These are phyloP conservation scores for Coniochaeta hoffmannii DNA, from an alignment of 2,329 filamentous ascomycete species.

Conservation along the genomic window DNA sequence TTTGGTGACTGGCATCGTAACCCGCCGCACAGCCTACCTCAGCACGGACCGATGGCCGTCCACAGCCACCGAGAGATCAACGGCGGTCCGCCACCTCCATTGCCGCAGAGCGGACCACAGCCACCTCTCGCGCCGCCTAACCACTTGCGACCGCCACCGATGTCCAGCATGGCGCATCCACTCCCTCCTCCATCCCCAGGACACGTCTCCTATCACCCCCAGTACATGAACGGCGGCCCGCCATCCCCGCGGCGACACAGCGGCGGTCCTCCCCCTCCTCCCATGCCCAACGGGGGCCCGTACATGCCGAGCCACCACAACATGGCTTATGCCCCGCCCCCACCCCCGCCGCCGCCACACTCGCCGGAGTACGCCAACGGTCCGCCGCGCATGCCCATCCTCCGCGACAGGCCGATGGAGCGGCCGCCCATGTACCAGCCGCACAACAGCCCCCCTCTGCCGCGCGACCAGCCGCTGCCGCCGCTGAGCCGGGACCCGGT, in stretches of 20 bases:
- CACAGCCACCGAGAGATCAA: conserved; percentile 37
- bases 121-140: conserved; percentile 20
- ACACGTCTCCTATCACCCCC: conserved; percentile 33
- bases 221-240: conserved; percentile 35
- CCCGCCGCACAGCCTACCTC: conserved; percentile 28
- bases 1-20: conserved; percentile 43
- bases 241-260: conserved; percentile 39
- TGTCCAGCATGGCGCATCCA: conserved; percentile 30
- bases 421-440: conserved; percentile 30
- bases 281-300: conserved; percentile 28
- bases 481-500: conserved; percentile 21
- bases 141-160: conserved; percentile 40
- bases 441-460: conserved; percentile 36
- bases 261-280: conserved; percentile 29
- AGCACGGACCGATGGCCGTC: conserved; percentile 35
- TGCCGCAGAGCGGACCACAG: conserved; percentile 11
- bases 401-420: conserved; percentile 9
- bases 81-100: conserved; percentile 28
- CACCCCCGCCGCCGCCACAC: conserved; percentile 13
- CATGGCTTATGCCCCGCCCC: conserved; percentile 9
- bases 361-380: conserved; percentile 23
- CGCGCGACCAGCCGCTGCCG: conserved; percentile 28
- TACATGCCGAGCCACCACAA: conserved; percentile 26
- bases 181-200: conserved; percentile 34
- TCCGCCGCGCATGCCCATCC: not conserved